These are phyloP conservation scores for Byssoonygena ceratinophila DNA, from an alignment of 2,329 filamentous ascomycete genomes.

Conservation along the genomic window DNA sequence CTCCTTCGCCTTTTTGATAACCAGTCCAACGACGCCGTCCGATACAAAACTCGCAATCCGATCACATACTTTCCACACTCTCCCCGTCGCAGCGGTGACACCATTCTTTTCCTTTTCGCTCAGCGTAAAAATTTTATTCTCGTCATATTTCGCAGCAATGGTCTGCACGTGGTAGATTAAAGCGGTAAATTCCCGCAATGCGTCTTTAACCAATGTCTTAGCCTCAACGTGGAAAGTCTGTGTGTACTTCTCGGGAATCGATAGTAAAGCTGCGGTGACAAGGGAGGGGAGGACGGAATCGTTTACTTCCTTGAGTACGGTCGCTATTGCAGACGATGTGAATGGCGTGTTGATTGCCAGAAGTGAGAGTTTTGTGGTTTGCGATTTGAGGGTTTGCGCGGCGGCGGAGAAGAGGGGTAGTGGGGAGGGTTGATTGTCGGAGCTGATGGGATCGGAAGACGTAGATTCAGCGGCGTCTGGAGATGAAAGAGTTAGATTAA, in stretches of 20 bases:
- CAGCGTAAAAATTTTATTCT: slow-evolving; percentile 22
- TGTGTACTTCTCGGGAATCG: slow-evolving; percentile 53
- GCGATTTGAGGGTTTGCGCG: slow-evolving; percentile 63
- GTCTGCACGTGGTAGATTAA: slow-evolving; percentile 50
- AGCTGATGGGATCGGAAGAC: slow-evolving; percentile 7
- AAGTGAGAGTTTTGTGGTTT: slow-evolving; percentile 78
- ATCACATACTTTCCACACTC: slow-evolving; percentile 79
- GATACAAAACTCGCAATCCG: slow-evolving; percentile 53
- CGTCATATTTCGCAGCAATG: slow-evolving; percentile 34
- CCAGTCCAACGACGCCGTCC: slow-evolving; percentile 58
- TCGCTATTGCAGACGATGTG: slow-evolving; percentile 62
- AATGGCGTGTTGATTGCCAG: slow-evolving; percentile 80
- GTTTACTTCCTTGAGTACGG: slow-evolving; percentile 61
- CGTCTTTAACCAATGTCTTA: slow-evolving; percentile 46
- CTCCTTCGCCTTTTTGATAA: slow-evolving; percentile 61
- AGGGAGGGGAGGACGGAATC: slow-evolving; percentile 63
- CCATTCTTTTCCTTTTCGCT: slow-evolving; percentile 35
- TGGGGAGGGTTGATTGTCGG: slow-evolving; percentile 18
- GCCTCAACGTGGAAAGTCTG: slow-evolving; percentile 54
- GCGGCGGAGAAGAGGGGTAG: slow-evolving; percentile 62
- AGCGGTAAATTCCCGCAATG: slow-evolving; percentile 52
- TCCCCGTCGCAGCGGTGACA: slow-evolving; percentile 59
- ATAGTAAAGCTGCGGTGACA: slow-evolving; percentile 58
- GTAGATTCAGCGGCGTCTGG: slow-evolving; percentile 18
- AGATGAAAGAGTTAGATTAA: slow-evolving; percentile 29